These are phyloP conservation scores for Colletotrichum lentis DNA, from an alignment of 2,329 filamentous ascomycete genomes.

Conservation along the genomic window DNA sequence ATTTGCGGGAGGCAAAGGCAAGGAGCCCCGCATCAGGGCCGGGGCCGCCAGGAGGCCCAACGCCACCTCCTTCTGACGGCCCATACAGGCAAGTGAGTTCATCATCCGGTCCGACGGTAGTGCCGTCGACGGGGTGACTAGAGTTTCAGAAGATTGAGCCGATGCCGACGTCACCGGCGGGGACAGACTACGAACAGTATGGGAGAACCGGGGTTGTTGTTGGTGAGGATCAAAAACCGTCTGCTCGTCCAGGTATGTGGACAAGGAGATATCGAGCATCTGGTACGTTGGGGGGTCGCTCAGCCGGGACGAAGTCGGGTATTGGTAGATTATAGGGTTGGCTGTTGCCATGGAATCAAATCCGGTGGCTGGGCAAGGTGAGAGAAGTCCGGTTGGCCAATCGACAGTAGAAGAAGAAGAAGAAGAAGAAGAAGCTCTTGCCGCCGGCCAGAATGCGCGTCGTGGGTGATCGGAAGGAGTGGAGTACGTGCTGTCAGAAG, in stretches of 20 bases:
- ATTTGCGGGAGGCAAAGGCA: slow-evolving; percentile 44
- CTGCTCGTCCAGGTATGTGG: slow-evolving; percentile 49
- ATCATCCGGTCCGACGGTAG: slow-evolving; percentile 48
- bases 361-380: slow-evolving; percentile 42
- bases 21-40: slow-evolving; percentile 49
- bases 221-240: slow-evolving; percentile 48
- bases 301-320: slow-evolving; percentile 42
- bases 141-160: slow-evolving; percentile 58
- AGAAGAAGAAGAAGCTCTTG: slow-evolving; percentile 36
- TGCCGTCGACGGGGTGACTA: slow-evolving; percentile 56
- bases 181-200: slow-evolving; percentile 60
- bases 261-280: slow-evolving; percentile 48
- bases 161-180: slow-evolving; percentile 55
- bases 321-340: slow-evolving; percentile 45
- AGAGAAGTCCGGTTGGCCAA: slow-evolving; percentile 46
- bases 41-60: slow-evolving; percentile 49
- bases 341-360: slow-evolving; percentile 43
- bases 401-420: slow-evolving; percentile 40
- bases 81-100: slow-evolving; percentile 49
- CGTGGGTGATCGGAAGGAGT: slow-evolving; percentile 54
- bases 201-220: slow-evolving; percentile 49
- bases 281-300: slow-evolving; percentile 45
- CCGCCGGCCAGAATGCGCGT: slow-evolving; percentile 39
- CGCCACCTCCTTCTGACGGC: slow-evolving; percentile 53
- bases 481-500: slow-evolving; percentile 59